Percentiles rank a stretch among this genome's conserved stretches.
These are phyloP conservation scores for Juncus inflexus DNA, from an alignment of 176 grass and related monocot species.

Conservation along the genomic window DNA sequence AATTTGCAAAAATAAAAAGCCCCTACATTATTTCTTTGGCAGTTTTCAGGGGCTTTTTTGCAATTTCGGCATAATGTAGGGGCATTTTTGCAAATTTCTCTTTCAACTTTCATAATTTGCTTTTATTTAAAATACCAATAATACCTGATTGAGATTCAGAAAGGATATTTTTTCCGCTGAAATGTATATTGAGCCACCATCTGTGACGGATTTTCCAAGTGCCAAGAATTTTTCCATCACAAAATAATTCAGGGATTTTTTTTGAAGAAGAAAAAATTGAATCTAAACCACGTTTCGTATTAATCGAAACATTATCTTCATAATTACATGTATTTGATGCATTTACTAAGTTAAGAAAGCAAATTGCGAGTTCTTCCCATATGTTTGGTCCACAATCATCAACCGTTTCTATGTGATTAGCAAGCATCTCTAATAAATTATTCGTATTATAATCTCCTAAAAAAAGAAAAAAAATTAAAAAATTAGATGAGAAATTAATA, in stretches of 20 bases:
- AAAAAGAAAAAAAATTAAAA: slow-evolving; percentile 10
- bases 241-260: slow-evolving; percentile 10
- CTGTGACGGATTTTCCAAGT: slow-evolving; percentile 18
- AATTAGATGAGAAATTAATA: background rate
- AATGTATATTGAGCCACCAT: slow-evolving; percentile 24
- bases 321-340: too few relatives aligned
- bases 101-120: too few relatives aligned
- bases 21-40: too few relatives aligned
- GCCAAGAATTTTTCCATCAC: background rate
- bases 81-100: too few relatives aligned
- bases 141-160: slow-evolving; percentile 2
- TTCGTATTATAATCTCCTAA: slow-evolving; percentile 14
- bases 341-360: background rate
- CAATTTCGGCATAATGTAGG: too few relatives aligned
- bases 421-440: slow-evolving; percentile 16
- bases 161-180: background rate
- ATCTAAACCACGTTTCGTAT: background rate
- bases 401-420: slow-evolving; percentile 16
- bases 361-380: slow-evolving; percentile 21
- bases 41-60: too few relatives aligned
- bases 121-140: background rate
- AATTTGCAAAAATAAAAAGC: too few relatives aligned
- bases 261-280: slow-evolving; percentile 2
- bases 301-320: too few relatives aligned
- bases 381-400: slow-evolving; percentile 1